Conservation (phyloP, 2,329 filamentous ascomycete species). For the Trichophyton verrucosum region DNA sequence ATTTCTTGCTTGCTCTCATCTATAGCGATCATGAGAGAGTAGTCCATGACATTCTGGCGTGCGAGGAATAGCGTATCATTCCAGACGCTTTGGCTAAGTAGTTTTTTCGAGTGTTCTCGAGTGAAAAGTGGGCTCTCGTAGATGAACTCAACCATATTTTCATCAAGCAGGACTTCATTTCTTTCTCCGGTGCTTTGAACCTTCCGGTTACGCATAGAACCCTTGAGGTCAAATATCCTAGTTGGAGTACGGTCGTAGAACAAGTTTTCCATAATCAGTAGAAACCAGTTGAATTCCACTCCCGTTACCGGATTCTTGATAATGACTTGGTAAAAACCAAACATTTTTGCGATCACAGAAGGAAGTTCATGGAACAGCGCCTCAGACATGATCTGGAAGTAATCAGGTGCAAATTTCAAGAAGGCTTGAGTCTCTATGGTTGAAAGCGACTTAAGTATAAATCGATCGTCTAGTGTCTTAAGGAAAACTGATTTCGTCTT, state of each 20-base stretch:
- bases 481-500: constrained; percentile 97
- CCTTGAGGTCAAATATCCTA: constrained; percentile 89
- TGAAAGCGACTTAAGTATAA: constrained; percentile 84
- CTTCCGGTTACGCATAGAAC: constrained; percentile 96
- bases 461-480: constrained; percentile 87
- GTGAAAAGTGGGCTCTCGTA: constrained; percentile 94
- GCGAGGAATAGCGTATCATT: constrained; percentile 95
- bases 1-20: constrained; percentile 82
- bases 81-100: constrained; percentile 83
- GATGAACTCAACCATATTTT: constrained; percentile 98
- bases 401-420: constrained; percentile 86
- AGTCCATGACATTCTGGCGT: constrained; percentile 97
- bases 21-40: constrained; percentile 95
- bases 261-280: constrained; percentile 92
- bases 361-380: constrained; percentile 90
- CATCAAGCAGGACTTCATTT: constrained; percentile 90
- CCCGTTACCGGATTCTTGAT: constrained; percentile 91
- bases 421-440: constrained; percentile 89
- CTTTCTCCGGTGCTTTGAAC: constrained; percentile 91
- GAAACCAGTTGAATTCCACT: constrained; percentile 85
- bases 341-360: constrained; percentile 97
- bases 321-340: constrained; percentile 92
- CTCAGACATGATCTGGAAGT: constrained; percentile 95
- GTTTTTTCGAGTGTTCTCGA: constrained; percentile 88
- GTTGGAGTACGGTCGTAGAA: constrained; percentile 91